Evolutionary conservation across 345 rosid genomes (phyloP), one percentile per base, ranked within the genome.

Genomic region (Rhodamnia rubescens): DNA sequence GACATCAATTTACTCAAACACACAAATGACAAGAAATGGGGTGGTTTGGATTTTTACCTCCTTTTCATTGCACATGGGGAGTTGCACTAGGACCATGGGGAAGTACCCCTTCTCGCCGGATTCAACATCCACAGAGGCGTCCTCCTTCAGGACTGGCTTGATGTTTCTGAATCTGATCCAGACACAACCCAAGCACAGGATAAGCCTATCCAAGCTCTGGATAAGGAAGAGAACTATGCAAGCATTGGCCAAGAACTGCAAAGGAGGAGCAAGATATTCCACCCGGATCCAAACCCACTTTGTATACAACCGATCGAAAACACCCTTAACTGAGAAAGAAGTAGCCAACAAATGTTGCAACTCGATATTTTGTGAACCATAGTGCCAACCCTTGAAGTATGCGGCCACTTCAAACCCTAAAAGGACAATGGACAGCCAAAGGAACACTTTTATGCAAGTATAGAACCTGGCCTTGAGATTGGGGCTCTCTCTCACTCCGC

Each of bases 181-280:
- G 93, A 97, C 95, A 86, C 99, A 95, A 36, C 98, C 98, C 84
- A 97, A 87, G 86, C 98, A 95, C 32, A 97, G 96, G 57, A 95
- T 59, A 74, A 97, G 93, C 82, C 98, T 90, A 78, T 97, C 99
- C 51, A 97, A 21, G 90, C 94, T 97, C 91, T 97, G 99, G 88
- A 97, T 86, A 82, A 97, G 91, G 90, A 97, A 97, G 59, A 97
- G 93, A 75, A 97, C 85, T 82, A 95, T 93, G 88, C 99, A 97
- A 32, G 83, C 95, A 90, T 94, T 92, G 85, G 99, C 95, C 5
- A 97, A 91, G 85, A 97, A 94, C 87, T 95, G 99, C 87, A 95
- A 91, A 42, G 95, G 98, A n/a, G 99, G 98, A 90, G 98, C 99
- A 12, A 97, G 89, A 83, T 97, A 97, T 86, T 93, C 95, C 64